phyloP scores from a whole-genome alignment of 106 monocot genomes.

The Platanthera guangdongensis region DNA sequence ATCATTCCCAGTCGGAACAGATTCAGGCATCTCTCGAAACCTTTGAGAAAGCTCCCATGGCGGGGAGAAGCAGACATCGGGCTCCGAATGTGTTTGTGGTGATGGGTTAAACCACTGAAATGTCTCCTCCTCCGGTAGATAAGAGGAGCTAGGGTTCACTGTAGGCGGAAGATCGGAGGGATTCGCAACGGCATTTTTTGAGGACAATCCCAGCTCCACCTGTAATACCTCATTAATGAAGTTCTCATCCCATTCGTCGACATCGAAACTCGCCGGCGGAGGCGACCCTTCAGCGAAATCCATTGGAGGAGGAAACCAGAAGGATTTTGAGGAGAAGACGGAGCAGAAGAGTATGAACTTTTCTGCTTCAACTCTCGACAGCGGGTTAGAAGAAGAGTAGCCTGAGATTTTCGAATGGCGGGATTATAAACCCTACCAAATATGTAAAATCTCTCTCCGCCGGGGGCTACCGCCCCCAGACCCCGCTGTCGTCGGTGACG shows the following conservation, averaged over 20 bases:
- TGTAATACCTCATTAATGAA: constrained; percentile 37
- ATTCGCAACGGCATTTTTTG: constrained; percentile 18
- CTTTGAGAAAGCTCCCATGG: constrained; percentile 53
- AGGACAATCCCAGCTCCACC: constrained; percentile 31
- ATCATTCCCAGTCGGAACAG: not conserved
- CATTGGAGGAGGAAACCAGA: not conserved
- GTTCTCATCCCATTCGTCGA: constrained; percentile 58
- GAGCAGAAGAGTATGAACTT: not conserved
- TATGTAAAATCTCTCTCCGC: too few relatives aligned
- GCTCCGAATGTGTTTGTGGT: not conserved
- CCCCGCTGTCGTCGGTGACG: too few relatives aligned
- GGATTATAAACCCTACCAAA: too few relatives aligned
- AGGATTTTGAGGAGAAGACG: not conserved
- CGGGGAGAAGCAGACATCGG: constrained; percentile 31
- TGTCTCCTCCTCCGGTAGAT: not conserved
- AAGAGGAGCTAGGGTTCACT: not conserved
- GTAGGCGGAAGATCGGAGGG: constrained; percentile 3
- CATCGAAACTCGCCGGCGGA: constrained; percentile 29
- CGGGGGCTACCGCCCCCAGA: too few relatives aligned
- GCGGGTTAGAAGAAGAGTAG: not conserved
- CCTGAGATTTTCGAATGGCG: not conserved
- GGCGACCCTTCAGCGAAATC: not conserved
- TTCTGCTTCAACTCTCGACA: not conserved
- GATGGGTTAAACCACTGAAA: not conserved
- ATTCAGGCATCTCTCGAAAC: constrained; percentile 5